These are phyloP conservation scores for Aspergillus nanangensis DNA, from an alignment of 495 filamentous ascomycete genomes.

Conservation along the genomic window DNA sequence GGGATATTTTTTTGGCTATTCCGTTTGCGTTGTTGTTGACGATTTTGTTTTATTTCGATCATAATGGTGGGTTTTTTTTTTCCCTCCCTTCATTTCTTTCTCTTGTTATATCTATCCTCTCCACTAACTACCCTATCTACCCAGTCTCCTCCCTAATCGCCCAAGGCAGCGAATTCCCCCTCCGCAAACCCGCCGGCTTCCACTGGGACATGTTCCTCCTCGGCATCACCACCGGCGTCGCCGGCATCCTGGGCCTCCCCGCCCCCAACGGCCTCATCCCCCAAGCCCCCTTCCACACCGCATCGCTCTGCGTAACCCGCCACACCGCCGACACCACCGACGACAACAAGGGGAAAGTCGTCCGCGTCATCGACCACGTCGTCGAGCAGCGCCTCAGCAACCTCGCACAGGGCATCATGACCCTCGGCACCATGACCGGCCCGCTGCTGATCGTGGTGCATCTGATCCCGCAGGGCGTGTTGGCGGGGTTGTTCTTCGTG, in stretches of 20 bases:
- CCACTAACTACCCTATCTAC: conserved; percentile 6
- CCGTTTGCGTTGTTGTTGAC: conserved; percentile 85
- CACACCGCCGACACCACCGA: conserved; percentile 54
- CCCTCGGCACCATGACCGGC: conserved; percentile 82
- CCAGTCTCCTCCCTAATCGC: conserved; percentile 81
- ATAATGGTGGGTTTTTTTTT: conserved; percentile 55
- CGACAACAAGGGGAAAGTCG: conserved; percentile 57
- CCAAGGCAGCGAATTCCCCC: conserved; percentile 88
- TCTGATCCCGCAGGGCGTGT: conserved; percentile 80
- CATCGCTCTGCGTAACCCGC: conserved; percentile 70
- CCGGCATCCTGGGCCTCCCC: conserved; percentile 81
- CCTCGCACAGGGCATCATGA: conserved; percentile 75
- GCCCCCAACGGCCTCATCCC: conserved; percentile 91
- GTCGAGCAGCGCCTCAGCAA: conserved; percentile 91
- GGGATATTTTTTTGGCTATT: conserved; percentile 79
- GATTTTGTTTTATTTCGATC: conserved; percentile 90
- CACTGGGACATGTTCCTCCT: conserved; percentile 96
- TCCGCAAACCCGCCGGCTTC: conserved; percentile 88
- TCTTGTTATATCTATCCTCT: no score
- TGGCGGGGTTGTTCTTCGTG: conserved; percentile 91
- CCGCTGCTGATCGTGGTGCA: conserved; percentile 79
- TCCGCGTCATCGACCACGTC: conserved; percentile 63
- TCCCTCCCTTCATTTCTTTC: neutral
- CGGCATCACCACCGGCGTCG: conserved; percentile 79
- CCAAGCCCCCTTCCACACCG: conserved; percentile 92